These are phyloP conservation scores for Mucuna pruriens DNA, from an alignment of 306 rosid genomes.

Conservation along the genomic window DNA sequence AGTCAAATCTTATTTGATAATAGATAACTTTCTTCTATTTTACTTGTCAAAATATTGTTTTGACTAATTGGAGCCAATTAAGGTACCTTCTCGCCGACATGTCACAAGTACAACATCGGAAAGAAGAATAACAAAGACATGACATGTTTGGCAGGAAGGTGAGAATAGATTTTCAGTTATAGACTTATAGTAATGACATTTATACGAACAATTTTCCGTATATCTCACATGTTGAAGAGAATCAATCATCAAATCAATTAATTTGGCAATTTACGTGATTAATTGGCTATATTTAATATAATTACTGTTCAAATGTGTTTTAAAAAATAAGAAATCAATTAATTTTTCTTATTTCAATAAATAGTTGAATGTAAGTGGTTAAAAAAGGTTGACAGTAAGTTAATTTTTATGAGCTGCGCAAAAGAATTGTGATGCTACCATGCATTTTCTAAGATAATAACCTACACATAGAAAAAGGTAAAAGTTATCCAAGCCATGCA, in stretches of 20 bases:
- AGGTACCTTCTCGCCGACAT: conserved; percentile 7
- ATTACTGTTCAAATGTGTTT: background rate
- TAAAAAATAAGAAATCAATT: background rate
- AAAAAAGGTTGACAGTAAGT: background rate
- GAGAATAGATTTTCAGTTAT: background rate
- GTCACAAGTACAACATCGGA: conserved; percentile 9
- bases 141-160: conserved; percentile 45
- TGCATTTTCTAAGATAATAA: background rate
- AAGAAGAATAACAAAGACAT: background rate
- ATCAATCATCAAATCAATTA: background rate
- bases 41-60: conserved; percentile 51
- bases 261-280: background rate
- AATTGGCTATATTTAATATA: background rate
- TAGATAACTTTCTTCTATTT: conserved; percentile 45
- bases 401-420: background rate
- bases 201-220: background rate
- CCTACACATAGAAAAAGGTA: background rate
- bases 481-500: background rate
- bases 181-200: background rate
- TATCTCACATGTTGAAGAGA: background rate
- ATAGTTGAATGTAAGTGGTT: background rate
- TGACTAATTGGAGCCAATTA: conserved; percentile 52
- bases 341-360: background rate
- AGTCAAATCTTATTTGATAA: conserved; percentile 48
- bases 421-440: background rate